Percentiles rank a stretch among this genome's conserved stretches.
Evolutionary conservation across 2,329 filamentous ascomycete genomes (phyloP).

Genomic region (Cladosporium phlei): DNA sequence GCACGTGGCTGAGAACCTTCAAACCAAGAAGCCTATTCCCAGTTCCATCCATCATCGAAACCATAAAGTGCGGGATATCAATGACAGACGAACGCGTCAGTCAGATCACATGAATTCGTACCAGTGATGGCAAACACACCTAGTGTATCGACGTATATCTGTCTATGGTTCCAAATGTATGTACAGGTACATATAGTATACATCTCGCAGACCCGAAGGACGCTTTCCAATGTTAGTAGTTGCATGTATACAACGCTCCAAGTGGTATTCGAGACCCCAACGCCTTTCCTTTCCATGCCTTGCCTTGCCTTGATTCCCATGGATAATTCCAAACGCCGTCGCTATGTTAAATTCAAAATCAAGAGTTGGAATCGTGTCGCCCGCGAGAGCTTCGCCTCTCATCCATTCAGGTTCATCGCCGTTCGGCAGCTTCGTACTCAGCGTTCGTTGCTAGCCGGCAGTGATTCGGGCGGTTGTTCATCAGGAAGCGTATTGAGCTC

Average conservation of each 20-base stretch:
- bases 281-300: background rate
- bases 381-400: background rate
- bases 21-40: too few relatives aligned
- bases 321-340: slow-evolving; percentile 16
- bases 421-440: slow-evolving; percentile 19
- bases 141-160: background rate
- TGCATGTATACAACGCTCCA: background rate
- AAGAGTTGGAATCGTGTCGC: background rate
- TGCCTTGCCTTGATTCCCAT: background rate
- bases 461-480: slow-evolving; percentile 18
- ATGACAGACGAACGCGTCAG: too few relatives aligned
- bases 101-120: too few relatives aligned
- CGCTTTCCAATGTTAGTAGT: too few relatives aligned
- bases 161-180: background rate
- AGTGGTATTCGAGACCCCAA: background rate
- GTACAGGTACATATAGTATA: too few relatives aligned
- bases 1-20: too few relatives aligned
- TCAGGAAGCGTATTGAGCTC: too few relatives aligned
- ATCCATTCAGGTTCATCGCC: slow-evolving; percentile 16
- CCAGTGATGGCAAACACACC: background rate
- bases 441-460: slow-evolving; percentile 13
- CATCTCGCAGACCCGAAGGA: too few relatives aligned
- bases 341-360: slow-evolving; percentile 17
- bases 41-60: too few relatives aligned
- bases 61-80: too few relatives aligned